Conservation (phyloP, 1,284 basidiomycete genomes). For the Puccinia sorghi region DNA sequence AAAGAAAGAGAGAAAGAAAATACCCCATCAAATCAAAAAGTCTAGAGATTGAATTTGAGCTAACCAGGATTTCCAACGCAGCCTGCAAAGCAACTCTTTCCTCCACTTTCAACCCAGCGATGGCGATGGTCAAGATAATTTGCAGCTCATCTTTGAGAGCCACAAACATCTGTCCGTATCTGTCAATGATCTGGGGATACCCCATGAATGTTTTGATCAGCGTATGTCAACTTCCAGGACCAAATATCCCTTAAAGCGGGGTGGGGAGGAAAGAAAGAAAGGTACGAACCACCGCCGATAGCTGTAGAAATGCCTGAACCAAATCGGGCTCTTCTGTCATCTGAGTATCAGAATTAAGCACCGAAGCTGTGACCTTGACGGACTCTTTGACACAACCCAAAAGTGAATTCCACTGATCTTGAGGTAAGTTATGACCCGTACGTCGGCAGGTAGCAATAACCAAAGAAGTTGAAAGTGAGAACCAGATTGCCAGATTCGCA, state of each 20-base stretch:
- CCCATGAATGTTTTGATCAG: too few species aligned
- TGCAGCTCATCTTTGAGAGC: constrained; percentile 27
- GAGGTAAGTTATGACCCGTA: constrained; percentile 18
- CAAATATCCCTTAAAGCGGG: not conserved
- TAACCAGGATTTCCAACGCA: constrained; percentile 38
- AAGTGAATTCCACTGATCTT: constrained; percentile 20
- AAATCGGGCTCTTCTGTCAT: constrained; percentile 56
- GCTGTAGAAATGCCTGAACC: constrained; percentile 55
- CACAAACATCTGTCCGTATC: constrained; percentile 28
- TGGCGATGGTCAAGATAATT: constrained; percentile 21
- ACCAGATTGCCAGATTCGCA: constrained; percentile 37
- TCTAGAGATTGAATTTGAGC: not conserved
- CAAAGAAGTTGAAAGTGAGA: constrained; percentile 41
- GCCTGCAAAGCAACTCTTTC: constrained; percentile 37
- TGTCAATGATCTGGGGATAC: constrained; percentile 27
- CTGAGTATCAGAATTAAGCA: constrained; percentile 49
- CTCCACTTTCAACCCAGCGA: constrained; percentile 26
- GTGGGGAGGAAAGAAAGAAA: constrained; percentile 7
- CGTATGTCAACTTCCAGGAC: not conserved
- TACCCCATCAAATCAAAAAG: not conserved
- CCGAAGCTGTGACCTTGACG: constrained; percentile 13
- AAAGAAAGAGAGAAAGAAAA: too few species aligned
- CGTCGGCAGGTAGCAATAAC: constrained; percentile 15
- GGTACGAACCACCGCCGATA: constrained; percentile 44
- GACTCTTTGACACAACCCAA: constrained; percentile 44